Base-by-base conservation (phyloP, 75 land plant species). In the Larix kaempferi region DNA sequence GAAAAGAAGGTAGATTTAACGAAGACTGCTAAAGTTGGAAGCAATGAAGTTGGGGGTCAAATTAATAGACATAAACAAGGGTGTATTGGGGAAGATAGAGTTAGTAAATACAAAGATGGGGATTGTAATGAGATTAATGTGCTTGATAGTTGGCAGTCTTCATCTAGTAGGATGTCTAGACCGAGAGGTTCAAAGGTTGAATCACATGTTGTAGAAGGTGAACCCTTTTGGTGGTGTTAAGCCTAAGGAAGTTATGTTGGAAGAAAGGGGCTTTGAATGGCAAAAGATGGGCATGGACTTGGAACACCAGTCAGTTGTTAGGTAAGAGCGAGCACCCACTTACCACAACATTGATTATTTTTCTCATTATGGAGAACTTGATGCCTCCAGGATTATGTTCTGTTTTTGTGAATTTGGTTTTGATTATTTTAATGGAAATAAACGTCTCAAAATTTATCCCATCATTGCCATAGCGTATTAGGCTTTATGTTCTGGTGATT, bases 211-310 rank as follows among this genome's bases (percentile, higher is more conserved):
- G 67, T 23, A 78, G 55, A 81, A 78, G 52, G 66, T 56, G 49
- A 77, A 82, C 62, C 84, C 84, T 1, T 84, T 82, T 66, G 86
- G 86, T 0, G 79, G 78, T 26, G 86, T 80, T 0, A 83, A 57
- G n/a, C 86, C 86, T 2, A 59, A 84, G 56, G 86, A 84, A 76
- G 85, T 82, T 5, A 37, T 81, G 59, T 69, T 84, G 5, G 80
- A 77, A 44, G 57, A 77, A 25, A 76, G 80, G 75, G 86, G 86
- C 3, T 41, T 71, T 26, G 86, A 84, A 19, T 84, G 69, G 79
- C 86, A 79, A 39, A 77, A 76, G 52, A 69, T 73, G 59, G 85
- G 82, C 56, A 25, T 84, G 49, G 66, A 84, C 26, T 54, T 84
- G 6, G 85, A 84, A 35, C 80, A 59, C 81, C 58, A 62, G 41